Conservation (phyloP, 257 asterid genomes). For the Ballota nigra region DNA sequence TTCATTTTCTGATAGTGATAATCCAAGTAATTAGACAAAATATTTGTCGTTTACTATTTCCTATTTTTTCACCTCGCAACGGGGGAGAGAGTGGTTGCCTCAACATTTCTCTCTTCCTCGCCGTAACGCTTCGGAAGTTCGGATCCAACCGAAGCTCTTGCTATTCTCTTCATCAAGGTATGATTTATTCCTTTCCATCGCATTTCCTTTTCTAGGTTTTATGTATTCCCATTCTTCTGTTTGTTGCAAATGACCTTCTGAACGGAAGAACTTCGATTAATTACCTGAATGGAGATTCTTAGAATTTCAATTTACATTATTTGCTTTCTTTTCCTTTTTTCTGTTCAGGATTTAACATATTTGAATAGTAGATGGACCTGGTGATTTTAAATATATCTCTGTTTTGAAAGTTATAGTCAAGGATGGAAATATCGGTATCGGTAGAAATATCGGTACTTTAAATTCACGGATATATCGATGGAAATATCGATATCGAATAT, state of each 20-base stretch:
- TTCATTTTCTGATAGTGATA: no score
- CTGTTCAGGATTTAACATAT: background rate
- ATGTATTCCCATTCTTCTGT: background rate
- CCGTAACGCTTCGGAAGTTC: conserved; percentile 7
- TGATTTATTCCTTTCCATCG: background rate
- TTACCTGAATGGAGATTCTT: background rate
- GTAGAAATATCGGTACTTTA: no score
- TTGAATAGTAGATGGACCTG: background rate
- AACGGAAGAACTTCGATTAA: background rate
- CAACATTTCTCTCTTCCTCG: background rate
- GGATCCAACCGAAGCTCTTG: conserved; percentile 29
- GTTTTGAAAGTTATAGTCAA: background rate
- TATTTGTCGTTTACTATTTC: no score
- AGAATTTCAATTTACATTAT: background rate
- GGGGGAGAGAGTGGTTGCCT: background rate
- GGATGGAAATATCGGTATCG: no score
- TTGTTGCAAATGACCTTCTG: background rate
- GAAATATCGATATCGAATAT: no score
- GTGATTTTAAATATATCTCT: background rate
- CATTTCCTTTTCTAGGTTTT: background rate
- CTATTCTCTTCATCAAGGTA: conserved; percentile 27
- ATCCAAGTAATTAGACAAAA: no score
- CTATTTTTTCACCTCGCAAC: background rate
- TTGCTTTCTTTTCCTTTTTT: background rate
- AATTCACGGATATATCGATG: no score